Evolutionary conservation across 2,329 filamentous ascomycete species (phyloP), one percentile per base, ranked within the genome.

Genomic region (Pestalotiopsis sp.): DNA sequence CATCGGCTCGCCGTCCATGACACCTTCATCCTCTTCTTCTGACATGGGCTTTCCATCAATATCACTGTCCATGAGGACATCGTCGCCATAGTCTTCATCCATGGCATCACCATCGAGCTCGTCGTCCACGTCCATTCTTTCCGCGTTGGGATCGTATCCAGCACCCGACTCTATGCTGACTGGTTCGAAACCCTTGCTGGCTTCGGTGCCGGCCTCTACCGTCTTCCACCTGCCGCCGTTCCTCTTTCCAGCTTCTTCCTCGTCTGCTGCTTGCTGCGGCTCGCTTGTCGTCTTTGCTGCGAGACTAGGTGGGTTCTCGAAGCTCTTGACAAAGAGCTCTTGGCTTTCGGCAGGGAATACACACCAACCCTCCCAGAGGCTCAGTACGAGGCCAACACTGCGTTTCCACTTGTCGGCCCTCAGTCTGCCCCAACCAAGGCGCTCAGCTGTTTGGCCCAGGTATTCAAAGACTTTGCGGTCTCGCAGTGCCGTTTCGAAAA

Each of bases 381-480:
- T 86, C 9, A 96, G 82, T 2, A 96, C 85, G 5, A 90, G 85
- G 2, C 87, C 86, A 52, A 96, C 85, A 74, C 92, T 94, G 64
- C 93, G 88, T 79, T 92, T 93, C 92, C 93, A 96, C 80, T 95
- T 95, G 71, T 96, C 93, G 3, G 91, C 91, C 23, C 93, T 91
- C 70, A 97, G 82, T 1, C 93, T 89, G 11, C 95, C 95, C 94
- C 94, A 97, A 59, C 86, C 85, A 25, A 92, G 82, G 66, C 89
- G 90, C 73, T 91, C 90, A 7, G 94, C 90, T 69, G 97, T 86
- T 67, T 87, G 83, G 1, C 94, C 94, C 3, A 98, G 85, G 59
- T 87, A 86, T 75, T 93, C 92, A 75, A 97, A 97, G 0, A 77
- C 89, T 68, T 89, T 88, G 68, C 90, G 88, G 9, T 87, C 82